These are phyloP conservation scores for Pseudogymnoascus sp. DNA, from an alignment of 2,329 filamentous ascomycete genomes.

Conservation along the genomic window DNA sequence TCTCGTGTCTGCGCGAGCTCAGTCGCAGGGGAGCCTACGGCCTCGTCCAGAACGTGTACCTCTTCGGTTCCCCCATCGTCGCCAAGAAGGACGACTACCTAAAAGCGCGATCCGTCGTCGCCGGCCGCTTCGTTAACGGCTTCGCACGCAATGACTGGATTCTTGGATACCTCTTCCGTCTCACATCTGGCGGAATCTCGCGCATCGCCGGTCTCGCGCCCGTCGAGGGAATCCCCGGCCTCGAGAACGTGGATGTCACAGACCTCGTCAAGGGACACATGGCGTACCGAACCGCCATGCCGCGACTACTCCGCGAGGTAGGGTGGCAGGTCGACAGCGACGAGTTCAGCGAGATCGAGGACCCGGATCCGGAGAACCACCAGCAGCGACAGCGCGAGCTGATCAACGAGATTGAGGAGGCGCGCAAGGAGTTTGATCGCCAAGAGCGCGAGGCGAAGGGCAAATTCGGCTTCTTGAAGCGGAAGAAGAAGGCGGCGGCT, in stretches of 20 bases:
- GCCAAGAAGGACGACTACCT: conserved; percentile 86
- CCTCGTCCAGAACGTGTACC: conserved; percentile 86
- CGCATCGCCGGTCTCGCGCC: conserved; percentile 75
- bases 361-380: conserved; percentile 93
- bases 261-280: conserved; percentile 85
- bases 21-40: conserved; percentile 76
- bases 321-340: conserved; percentile 89
- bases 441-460: conserved; percentile 58
- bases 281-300: conserved; percentile 93
- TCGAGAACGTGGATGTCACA: conserved; percentile 88
- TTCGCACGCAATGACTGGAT: conserved; percentile 98
- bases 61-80: conserved; percentile 88
- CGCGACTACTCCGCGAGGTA: conserved; percentile 72
- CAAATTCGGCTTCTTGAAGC: conserved; percentile 71
- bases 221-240: conserved; percentile 64
- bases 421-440: conserved; percentile 74
- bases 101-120: conserved; percentile 70
- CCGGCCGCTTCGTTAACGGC: conserved; percentile 90
- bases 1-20: conserved; percentile 81
- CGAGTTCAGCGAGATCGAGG: conserved; percentile 93
- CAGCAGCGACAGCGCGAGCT: conserved; percentile 79
- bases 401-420: conserved; percentile 94
- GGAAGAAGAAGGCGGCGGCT: conserved; percentile 61
- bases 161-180: conserved; percentile 86
- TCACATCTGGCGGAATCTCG: conserved; percentile 87